phyloP scores from a whole-genome alignment of 164 flowering plant species.

The Piper longum region DNA sequence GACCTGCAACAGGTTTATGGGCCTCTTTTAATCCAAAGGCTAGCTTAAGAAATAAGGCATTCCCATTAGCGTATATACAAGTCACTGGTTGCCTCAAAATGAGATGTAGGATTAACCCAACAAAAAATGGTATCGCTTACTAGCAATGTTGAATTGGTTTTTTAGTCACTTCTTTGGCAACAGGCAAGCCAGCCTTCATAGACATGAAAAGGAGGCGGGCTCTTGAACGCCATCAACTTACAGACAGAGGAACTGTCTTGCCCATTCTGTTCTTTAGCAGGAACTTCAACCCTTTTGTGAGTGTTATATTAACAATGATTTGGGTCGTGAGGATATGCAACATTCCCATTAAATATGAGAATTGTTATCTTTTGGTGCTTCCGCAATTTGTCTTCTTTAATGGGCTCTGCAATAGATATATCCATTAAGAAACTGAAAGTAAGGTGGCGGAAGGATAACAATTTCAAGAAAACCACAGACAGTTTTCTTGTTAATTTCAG shows the following conservation, averaged over 20 bases:
- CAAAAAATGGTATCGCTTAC: constrained; percentile 47
- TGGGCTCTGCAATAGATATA: constrained; percentile 45
- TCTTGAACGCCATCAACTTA: constrained; percentile 15
- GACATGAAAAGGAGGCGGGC: constrained; percentile 40
- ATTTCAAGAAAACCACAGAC: constrained; percentile 18
- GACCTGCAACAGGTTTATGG: too few relatives aligned
- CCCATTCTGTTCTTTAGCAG: constrained; percentile 7
- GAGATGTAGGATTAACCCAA: too few relatives aligned
- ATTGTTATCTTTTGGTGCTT: constrained; percentile 44
- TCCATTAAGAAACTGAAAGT: constrained; percentile 17
- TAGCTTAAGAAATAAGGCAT: too few relatives aligned
- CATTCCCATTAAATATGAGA: constrained; percentile 15
- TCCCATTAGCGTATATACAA: too few relatives aligned
- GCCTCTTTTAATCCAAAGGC: too few relatives aligned
- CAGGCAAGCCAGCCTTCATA: constrained; percentile 41
- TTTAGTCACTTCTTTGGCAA: constrained; percentile 15
- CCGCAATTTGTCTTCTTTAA: constrained; percentile 50
- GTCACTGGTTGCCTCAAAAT: too few relatives aligned
- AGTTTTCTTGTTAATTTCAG: constrained; percentile 22
- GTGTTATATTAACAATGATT: constrained; percentile 48
- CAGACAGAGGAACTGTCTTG: constrained; percentile 21
- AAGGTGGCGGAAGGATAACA: constrained; percentile 22
- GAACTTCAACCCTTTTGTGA: constrained; percentile 36
- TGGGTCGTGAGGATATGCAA: constrained; percentile 63
- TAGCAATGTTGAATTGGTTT: constrained; percentile 48